Conservation (phyloP, 495 filamentous ascomycete genomes). For the Aspergillus baeticus region DNA sequence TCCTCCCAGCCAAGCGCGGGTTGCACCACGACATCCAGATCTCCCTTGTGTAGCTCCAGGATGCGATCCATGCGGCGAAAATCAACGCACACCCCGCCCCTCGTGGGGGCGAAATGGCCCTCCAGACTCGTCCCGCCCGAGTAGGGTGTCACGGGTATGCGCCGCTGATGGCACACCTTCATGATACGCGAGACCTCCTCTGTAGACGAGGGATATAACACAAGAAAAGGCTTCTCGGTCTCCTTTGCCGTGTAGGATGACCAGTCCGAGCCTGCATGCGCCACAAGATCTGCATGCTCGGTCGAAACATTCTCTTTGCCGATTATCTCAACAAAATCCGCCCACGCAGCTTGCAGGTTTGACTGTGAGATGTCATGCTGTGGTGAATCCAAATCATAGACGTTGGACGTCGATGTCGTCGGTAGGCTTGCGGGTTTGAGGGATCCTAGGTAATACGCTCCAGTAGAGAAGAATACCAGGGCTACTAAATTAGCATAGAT, state of each 20-base stretch:
- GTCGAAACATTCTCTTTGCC: slow-evolving; percentile 87
- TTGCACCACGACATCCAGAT: slow-evolving; percentile 66
- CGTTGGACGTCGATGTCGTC: slow-evolving; percentile 69
- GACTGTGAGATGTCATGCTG: slow-evolving; percentile 67
- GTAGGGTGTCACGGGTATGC: slow-evolving; percentile 64
- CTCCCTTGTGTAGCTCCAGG: slow-evolving; percentile 52
- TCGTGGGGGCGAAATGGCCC: slow-evolving; percentile 61
- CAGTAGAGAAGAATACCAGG: slow-evolving; percentile 57
- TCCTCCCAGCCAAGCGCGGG: slow-evolving; percentile 65
- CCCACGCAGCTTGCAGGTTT: slow-evolving; percentile 91
- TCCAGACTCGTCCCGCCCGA: slow-evolving; percentile 64
- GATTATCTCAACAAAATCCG: slow-evolving; percentile 82
- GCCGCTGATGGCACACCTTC: slow-evolving; percentile 59
- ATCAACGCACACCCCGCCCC: slow-evolving; percentile 63
- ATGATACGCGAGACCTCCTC: slow-evolving; percentile 59
- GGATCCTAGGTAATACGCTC: slow-evolving; percentile 72
- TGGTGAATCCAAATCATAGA: slow-evolving; percentile 58
- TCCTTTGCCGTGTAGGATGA: slow-evolving; percentile 67
- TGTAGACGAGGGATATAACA: slow-evolving; percentile 52
- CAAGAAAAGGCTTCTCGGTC: slow-evolving; percentile 43
- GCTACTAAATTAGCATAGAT: slow-evolving; percentile 31
- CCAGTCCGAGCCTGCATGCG: slow-evolving; percentile 85
- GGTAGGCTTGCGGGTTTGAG: slow-evolving; percentile 57
- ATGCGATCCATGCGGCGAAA: slow-evolving; percentile 65
- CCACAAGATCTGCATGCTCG: slow-evolving; percentile 57